Percentiles rank a stretch among this genome's conserved stretches.
phyloP scores from a whole-genome alignment of 164 flowering plant genomes.

The Pachysandra terminalis region DNA sequence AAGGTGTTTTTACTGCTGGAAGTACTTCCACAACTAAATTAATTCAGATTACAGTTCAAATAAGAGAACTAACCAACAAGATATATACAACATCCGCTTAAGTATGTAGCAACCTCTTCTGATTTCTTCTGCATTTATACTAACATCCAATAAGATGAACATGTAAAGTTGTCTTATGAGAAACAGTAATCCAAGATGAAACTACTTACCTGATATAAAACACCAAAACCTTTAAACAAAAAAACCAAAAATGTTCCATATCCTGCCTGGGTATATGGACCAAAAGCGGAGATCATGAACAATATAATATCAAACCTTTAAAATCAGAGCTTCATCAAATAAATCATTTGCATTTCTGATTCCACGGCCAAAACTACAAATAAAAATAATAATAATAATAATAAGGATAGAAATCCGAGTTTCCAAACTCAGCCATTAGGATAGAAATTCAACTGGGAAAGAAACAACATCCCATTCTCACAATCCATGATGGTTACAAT shows the following conservation, averaged over 20 bases:
- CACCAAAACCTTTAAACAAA: not conserved
- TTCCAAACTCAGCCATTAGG: too few relatives aligned
- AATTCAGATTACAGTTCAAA: slow-evolving; percentile 1
- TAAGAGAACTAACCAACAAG: slow-evolving; percentile 81
- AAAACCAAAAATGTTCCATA: not conserved
- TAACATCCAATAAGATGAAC: slow-evolving; percentile 17
- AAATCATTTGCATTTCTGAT: slow-evolving; percentile 36
- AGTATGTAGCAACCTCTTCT: slow-evolving; percentile 56
- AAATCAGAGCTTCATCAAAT: slow-evolving; percentile 44
- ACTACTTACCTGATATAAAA: not conserved
- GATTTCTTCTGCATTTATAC: slow-evolving; percentile 66
- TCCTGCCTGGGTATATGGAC: not conserved
- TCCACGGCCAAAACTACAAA: slow-evolving; percentile 49
- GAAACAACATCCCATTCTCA: too few relatives aligned
- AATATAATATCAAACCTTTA: slow-evolving; percentile 48
- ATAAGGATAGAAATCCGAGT: too few relatives aligned
- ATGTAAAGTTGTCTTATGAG: not conserved
- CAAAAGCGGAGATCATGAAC: not conserved
- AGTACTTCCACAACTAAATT: not conserved
- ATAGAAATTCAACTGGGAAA: too few relatives aligned
- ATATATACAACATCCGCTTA: slow-evolving; percentile 77
- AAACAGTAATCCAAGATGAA: not conserved
- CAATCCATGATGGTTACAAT: too few relatives aligned
- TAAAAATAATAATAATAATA: too few relatives aligned
- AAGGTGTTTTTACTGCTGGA: not conserved